Base-by-base conservation (phyloP, 345 rosid genomes). In the Atalantia buxifolia region DNA sequence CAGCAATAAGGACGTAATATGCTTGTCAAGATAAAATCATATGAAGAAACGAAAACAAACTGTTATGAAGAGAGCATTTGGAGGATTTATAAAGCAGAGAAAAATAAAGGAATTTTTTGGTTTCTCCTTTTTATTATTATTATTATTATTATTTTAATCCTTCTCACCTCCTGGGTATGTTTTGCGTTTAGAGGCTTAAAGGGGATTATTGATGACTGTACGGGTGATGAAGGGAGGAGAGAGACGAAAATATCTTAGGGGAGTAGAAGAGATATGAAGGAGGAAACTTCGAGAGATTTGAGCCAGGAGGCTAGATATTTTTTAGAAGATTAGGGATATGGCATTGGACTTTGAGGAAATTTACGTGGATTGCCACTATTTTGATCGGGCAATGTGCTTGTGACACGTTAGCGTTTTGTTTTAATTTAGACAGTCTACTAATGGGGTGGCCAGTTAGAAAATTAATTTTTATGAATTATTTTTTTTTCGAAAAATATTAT, bases 251-350 rank as follows among this genome's bases (percentile, higher is more conserved):
- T 87, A 86, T 89, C 92, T 85, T 6, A 16, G 4, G 22, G 9
- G 72, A 57, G 40, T 4, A 24, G 67, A 38, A 64, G 1, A 14
- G 45, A 35, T 66, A 75, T 7, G 9, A 16, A 18, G 75, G 12
- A 33, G 21, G 91, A 91, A 89, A 4, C 66, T 91, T 89, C 92
- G 73, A 91, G 92, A 91, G 75, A 68, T n/a, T 76, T 74, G 61
- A 30, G 81, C 24, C 57, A 36, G 72, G 5, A 18, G 33, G 45
- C 6, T 55, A 86, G 91, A 90, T 90, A 86, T 90, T 90, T 88
- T 9, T 13, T 27, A 1, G 28, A 0, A 0, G 7, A 1, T 21
- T 16, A 0, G 4, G 1, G 19, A 65, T 33, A 24, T 56, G 76
- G 25, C 84, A 14, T 83, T 42, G 33, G 62, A 12, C 13, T 78